Evolutionary conservation across 176 grass and related monocot species (phyloP).

Genomic region (Melocanna baccifera): DNA sequence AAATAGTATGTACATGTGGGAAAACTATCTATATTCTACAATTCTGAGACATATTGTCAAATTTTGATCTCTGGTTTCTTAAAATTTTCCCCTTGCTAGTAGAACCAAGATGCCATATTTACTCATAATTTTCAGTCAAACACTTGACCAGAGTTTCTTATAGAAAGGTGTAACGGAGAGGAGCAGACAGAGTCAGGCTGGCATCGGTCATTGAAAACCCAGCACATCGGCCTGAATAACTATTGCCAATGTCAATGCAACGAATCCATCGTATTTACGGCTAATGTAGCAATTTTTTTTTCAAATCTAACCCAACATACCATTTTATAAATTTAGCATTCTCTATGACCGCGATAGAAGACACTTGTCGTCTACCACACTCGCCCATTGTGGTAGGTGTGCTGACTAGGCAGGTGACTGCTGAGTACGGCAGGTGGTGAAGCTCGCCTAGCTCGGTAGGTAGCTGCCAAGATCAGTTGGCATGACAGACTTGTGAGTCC

Average conservation of each 20-base stretch:
- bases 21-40: neutral
- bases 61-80: neutral
- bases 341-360: too few relatives aligned
- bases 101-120: neutral
- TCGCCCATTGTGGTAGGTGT: too few relatives aligned
- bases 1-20: neutral
- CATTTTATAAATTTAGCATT: too few relatives aligned
- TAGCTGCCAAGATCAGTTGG: too few relatives aligned
- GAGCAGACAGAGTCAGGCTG: neutral
- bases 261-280: too few relatives aligned
- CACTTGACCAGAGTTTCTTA: neutral
- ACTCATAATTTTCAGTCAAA: neutral
- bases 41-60: neutral
- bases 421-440: too few relatives aligned
- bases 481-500: accelerated
- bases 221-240: neutral
- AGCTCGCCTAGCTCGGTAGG: too few relatives aligned
- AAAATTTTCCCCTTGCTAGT: neutral
- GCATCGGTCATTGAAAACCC: neutral
- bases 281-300: too few relatives aligned
- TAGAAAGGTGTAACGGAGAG: neutral
- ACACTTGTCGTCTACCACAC: too few relatives aligned
- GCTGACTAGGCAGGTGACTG: too few relatives aligned
- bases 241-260: too few relatives aligned
- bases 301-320: too few relatives aligned